Evolutionary conservation across 1,139 yeast genomes (phyloP), one percentile per base, ranked within the genome.

Genomic region (Pneumocystis canis): DNA sequence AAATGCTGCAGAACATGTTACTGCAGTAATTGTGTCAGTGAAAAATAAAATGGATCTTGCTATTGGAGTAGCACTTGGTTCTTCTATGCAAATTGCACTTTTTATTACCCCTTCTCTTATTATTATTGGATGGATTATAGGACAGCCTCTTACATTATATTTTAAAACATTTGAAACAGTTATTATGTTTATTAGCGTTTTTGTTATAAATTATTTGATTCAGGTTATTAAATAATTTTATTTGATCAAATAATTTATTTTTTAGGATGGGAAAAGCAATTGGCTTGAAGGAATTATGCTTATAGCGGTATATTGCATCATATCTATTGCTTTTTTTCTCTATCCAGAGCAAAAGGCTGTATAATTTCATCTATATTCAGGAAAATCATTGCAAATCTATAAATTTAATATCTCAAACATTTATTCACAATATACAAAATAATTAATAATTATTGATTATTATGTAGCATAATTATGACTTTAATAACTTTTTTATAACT

Each of bases 41-140:
- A 89, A 89, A 75, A 89, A 92, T 75, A 92, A 94, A 76, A 92
- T 94, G 97, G 97, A 92, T 73, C 80, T 92, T 68, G 97, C 98
- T 11, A 82, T 94, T 69, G 96, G 97, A 64, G 97, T 92, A 61
- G 97, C 98, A 9, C 84, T 92, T 67, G 98, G 98, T n/a, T 87
- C 95, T 3, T 89, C 97, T 3, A 81, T 92, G 74, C 98, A 92
- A 75, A 89, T 92, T 71, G 95, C 98, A 3, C 77, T 92, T 62
- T 90, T 92, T 75, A 89, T 92, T 62, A 90, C 97, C 20, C 98
- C 98, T 57, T 87, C 90, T 74, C 81, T 92, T 82, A 98, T 92
- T 20, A 79, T 94, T 60, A 78, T 88, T 57, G 98, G 98, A 16
- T 92, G 98, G 98, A 72, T 77, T 65, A 81, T 89, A 68, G 89